Base-by-base conservation (phyloP, 768 basidiomycete genomes). In the Phaeotremella skinneri region DNA sequence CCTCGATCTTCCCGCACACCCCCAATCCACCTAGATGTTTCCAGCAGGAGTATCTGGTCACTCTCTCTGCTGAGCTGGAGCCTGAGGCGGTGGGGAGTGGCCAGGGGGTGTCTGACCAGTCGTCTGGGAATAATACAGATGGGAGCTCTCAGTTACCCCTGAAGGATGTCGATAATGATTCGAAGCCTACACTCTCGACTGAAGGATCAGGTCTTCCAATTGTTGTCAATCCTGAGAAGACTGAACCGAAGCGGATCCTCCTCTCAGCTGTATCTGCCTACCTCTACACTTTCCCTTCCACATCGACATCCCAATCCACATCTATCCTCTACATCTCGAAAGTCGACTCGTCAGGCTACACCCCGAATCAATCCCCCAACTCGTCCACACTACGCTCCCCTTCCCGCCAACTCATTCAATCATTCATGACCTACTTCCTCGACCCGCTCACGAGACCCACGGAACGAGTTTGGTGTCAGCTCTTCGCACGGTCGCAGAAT, bases 301-400 rank as follows among this genome's bases (percentile, higher is more conserved):
- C 89, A 1, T 80, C 81, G 1, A 83, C 83, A 57, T 85, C 85
- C 4, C 4, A 52, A 20, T 32, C 32, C 16, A 83, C 83, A 55
- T 85, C 85, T 2, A 82, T 97, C 31, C 76, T 98, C 30, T 96
- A 98, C 76, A 81, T 99, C 52, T 89, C 90, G 49, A 99, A 99
- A 79, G 86, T 96, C 53, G 96, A 99, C 75, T 85, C 91, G 11
- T 90, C 93, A 0, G 93, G 93, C 86, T 92, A 73, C 82, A 81
- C 7, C 6, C 68, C 65, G 4, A 17, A 61, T 26, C 73, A 69
- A 26, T 62, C 76, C 3, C 87, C 86, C 0, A 45, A 17, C 34
- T 37, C 34, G 17, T 37, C 34, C 9, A 83, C 86, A 39, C 59
- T 41, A n/a, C 63, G 69, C 2, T 69, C 65, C 23, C 55, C 65